phyloP scores from a whole-genome alignment of 495 filamentous ascomycete genomes.

The Bombardia bombarda region DNA sequence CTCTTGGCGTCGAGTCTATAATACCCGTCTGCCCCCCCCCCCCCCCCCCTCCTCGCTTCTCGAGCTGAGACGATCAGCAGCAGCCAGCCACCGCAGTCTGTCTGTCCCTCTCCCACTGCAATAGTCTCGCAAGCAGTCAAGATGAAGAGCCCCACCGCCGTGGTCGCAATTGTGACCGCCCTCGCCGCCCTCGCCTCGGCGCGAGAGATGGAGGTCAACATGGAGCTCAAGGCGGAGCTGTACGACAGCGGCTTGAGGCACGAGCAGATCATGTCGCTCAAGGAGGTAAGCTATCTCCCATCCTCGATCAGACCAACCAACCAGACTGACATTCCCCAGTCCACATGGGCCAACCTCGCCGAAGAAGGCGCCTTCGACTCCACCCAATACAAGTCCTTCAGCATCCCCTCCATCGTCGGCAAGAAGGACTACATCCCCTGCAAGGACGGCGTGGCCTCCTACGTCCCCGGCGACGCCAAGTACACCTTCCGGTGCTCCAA shows the following conservation, averaged over 20 bases:
- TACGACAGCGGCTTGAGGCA: conserved; percentile 41
- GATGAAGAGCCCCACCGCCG: neutral
- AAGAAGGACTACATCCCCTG: conserved; percentile 28
- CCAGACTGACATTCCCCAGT: neutral
- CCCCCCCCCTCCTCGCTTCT: too few species aligned
- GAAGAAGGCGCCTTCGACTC: conserved; percentile 30
- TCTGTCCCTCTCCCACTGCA: neutral
- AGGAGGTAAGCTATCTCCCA: conserved; percentile 34
- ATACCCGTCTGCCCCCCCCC: neutral
- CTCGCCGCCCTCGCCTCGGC: conserved; percentile 21
- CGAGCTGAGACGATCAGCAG: too few species aligned
- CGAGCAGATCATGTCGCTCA: conserved; percentile 37
- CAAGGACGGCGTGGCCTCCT: conserved; percentile 36
- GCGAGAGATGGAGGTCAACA: conserved; percentile 25
- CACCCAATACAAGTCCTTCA: conserved; percentile 26
- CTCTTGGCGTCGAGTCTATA: neutral
- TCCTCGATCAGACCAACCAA: neutral
- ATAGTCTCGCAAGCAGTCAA: neutral
- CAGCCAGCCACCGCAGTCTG: neutral
- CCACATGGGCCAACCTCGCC: conserved; percentile 20
- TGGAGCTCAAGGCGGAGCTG: conserved; percentile 17
- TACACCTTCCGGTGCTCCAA: conserved; percentile 46
- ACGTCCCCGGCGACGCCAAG: conserved; percentile 32
- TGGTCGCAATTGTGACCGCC: conserved; percentile 25
- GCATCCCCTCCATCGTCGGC: too few species aligned